Conservation (phyloP, 129 eudicot species). For the Deinandra increscens region DNA sequence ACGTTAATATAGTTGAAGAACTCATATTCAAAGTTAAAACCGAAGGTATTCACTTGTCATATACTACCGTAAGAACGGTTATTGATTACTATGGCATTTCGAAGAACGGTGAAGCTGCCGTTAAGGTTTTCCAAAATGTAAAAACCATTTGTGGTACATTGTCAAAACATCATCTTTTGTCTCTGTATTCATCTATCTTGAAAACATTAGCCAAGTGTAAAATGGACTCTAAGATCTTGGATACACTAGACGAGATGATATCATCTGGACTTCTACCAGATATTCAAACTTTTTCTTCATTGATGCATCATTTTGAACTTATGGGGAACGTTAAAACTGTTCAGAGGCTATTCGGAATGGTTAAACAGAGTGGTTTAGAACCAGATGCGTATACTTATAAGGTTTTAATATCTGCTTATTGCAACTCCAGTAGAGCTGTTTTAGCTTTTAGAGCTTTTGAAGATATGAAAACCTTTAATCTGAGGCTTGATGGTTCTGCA, state of each 20-base stretch:
- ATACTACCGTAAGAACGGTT: slow-evolving; percentile 48
- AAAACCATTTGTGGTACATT: slow-evolving; percentile 50
- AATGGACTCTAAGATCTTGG: slow-evolving; percentile 52
- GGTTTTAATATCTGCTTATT: slow-evolving; percentile 63
- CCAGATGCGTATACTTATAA: slow-evolving; percentile 68
- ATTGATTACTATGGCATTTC: slow-evolving; percentile 73
- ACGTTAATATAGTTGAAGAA: slow-evolving; percentile 48
- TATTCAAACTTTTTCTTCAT: slow-evolving; percentile 65
- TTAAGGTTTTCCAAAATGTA: slow-evolving; percentile 48
- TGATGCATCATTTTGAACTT: slow-evolving; percentile 76
- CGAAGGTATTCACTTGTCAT: slow-evolving; percentile 53
- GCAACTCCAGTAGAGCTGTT: slow-evolving; percentile 64
- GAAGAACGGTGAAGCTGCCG: slow-evolving; percentile 63
- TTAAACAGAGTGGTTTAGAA: slow-evolving; percentile 63
- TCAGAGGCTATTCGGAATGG: slow-evolving; percentile 72
- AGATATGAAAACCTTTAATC: slow-evolving; percentile 60
- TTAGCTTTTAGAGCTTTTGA: slow-evolving; percentile 71
- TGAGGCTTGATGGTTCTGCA: slow-evolving; percentile 57
- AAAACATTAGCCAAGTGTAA: slow-evolving; percentile 69
- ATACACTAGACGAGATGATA: slow-evolving; percentile 72
- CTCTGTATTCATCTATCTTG: slow-evolving; percentile 67
- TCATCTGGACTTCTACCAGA: slow-evolving; percentile 59
- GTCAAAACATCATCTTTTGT: slow-evolving; percentile 41
- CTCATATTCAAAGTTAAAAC: slow-evolving; percentile 46
- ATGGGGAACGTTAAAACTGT: slow-evolving; percentile 65